Base-by-base conservation (phyloP, 805 yeast genomes). In the Clavispora vitiphila region DNA sequence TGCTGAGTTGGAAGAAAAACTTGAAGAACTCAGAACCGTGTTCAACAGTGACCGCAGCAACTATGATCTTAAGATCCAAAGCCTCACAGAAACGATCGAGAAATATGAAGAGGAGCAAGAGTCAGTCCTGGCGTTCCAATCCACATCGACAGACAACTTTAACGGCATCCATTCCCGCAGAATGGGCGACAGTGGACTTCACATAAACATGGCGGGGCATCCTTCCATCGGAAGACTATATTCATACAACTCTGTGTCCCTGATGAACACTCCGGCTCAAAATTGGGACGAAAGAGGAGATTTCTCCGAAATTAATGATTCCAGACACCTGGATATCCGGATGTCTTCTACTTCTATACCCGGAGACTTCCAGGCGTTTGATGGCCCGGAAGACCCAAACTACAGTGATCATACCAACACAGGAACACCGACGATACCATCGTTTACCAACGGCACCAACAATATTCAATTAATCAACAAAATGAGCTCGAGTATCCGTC, bases 401-500 rank as follows among this genome's bases (percentile, higher is more conserved):
- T 42, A 37, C 10, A 43, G 6, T 14, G 42, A 23, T 23, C 35
- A 32, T 15, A 42, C 42, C 34, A 42, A 40, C 5, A 30, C 46
- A 2, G 51, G 46, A 9, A 22, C 48, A 6, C 45, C 47, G 15
- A 20, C 24, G 15, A n/a, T 32, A 9, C 50, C 49, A n/a, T 47
- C 46, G 8, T 29, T 29, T 16, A 29, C 47, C 3, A 47, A 53
- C 8, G 50, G 48, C 29, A 56, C 54, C 36, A 51, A 50, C 29
- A 59, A 64, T 16, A 72, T 82, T 34, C 96, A 85, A 56, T 58
- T 86, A 40, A 76, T 86, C 37, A 80, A 83, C 47, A 86, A 83
- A 53, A 72, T 93, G 71, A 80, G 90, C 35, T 66, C 86, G 0
- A 86, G 81, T 38, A 79, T 91, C 15, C 74, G 96, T 44, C 73